These are phyloP conservation scores for Euphorbia tirucalli DNA, from an alignment of 345 rosid genomes.

Conservation along the genomic window DNA sequence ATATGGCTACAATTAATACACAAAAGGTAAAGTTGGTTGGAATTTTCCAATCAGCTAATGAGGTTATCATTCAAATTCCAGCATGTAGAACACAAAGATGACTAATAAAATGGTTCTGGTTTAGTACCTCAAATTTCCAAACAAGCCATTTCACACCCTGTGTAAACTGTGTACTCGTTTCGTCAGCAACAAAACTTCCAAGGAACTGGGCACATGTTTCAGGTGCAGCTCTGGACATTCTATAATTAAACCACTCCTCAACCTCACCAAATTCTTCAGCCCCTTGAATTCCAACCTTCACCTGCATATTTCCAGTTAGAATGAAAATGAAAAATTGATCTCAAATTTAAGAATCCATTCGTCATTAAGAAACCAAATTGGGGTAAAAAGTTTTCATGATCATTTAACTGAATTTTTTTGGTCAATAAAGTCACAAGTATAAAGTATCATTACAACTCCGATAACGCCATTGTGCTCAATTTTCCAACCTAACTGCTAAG, in stretches of 20 bases:
- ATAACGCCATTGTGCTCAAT: no score
- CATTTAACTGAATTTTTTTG: no score
- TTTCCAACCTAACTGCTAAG: no score
- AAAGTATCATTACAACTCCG: no score
- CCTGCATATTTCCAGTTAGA: constrained; percentile 38
- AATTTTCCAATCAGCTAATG: no score
- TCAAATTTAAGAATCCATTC: no score
- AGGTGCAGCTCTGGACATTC: constrained; percentile 94
- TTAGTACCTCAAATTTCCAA: constrained; percentile 90
- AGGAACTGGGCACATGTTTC: constrained; percentile 93
- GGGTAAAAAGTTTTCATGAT: no score
- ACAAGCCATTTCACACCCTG: constrained; percentile 98
- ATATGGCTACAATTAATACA: constrained; percentile 32
- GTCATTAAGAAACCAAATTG: no score
- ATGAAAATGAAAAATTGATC: no score
- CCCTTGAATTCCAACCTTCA: constrained; percentile 75
- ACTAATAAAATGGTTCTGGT: not conserved
- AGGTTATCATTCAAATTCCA: constrained; percentile 13
- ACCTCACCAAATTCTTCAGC: constrained; percentile 84
- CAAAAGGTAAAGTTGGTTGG: not conserved
- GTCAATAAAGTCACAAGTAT: no score
- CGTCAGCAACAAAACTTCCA: constrained; percentile 84
- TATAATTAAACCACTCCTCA: constrained; percentile 98
- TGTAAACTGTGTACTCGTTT: constrained; percentile 45
- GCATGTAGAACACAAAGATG: not conserved